Conservation (phyloP, 2,329 filamentous ascomycete genomes). For the Polychaeton citri region DNA sequence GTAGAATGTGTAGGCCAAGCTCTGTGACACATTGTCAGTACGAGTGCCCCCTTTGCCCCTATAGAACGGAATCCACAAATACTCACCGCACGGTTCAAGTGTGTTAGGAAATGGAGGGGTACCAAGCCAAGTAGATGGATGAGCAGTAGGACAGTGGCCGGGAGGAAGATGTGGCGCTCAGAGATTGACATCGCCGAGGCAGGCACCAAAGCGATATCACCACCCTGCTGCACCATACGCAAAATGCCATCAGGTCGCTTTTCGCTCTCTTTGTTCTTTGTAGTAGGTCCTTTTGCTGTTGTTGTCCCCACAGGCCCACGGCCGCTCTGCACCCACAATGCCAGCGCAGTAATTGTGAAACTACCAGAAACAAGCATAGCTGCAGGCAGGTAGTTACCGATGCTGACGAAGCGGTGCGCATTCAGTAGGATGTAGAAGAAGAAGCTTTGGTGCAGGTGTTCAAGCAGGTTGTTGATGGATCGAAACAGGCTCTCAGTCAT, state of each 20-base stretch:
- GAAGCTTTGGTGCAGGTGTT: slow-evolving; percentile 96
- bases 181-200: slow-evolving; percentile 24
- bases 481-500: slow-evolving; percentile 83
- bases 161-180: slow-evolving; percentile 57
- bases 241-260: slow-evolving; percentile 22
- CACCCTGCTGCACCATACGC: slow-evolving; percentile 23
- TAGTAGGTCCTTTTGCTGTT: slow-evolving; percentile 6
- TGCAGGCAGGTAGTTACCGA: slow-evolving; percentile 90
- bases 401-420: slow-evolving; percentile 85
- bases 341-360: slow-evolving; percentile 90
- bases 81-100: slow-evolving; percentile 51
- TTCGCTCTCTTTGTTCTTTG: slow-evolving; percentile 17
- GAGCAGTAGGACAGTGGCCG: slow-evolving; percentile 57
- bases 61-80: too few species aligned
- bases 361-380: slow-evolving; percentile 95
- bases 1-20: slow-evolving; percentile 1
- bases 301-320: slow-evolving; percentile 22
- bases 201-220: slow-evolving; percentile 25
- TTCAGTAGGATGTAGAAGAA: slow-evolving; percentile 97
- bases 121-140: slow-evolving; percentile 66
- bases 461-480: slow-evolving; percentile 88
- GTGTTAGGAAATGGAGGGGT: slow-evolving; percentile 79
- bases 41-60: too few species aligned
- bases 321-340: slow-evolving; percentile 85
- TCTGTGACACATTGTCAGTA: slow-evolving; percentile 37